Percentiles rank a stretch among this genome's conserved stretches.
Evolutionary conservation across 768 basidiomycete genomes (phyloP).

Genomic region (Leccinum pellstonianum): DNA sequence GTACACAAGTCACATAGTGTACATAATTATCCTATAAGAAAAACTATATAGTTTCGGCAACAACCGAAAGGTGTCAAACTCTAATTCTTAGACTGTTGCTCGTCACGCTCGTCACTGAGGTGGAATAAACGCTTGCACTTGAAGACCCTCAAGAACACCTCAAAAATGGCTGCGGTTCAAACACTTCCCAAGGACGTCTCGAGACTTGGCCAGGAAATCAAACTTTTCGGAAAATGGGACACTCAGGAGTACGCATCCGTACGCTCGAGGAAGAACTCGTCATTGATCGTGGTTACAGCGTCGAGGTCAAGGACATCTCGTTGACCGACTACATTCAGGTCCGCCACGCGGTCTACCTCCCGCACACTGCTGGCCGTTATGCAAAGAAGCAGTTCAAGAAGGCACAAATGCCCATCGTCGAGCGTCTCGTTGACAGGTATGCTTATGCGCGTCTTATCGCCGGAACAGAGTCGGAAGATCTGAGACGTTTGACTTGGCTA

Average conservation of each 20-base stretch:
- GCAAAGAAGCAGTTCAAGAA: constrained; percentile 99
- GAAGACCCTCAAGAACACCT: constrained; percentile 35
- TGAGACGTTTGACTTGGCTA: constrained; percentile 1
- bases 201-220: constrained; percentile 80
- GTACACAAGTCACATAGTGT: constrained; percentile 3
- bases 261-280: background rate
- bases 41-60: constrained; percentile 34
- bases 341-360: constrained; percentile 94
- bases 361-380: constrained; percentile 99
- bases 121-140: constrained; percentile 15
- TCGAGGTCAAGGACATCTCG: constrained; percentile 99
- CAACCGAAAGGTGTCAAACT: constrained; percentile 25
- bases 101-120: constrained; percentile 20
- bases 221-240: constrained; percentile 99
- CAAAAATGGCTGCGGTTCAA: constrained; percentile 62
- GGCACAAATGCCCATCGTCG: constrained; percentile 99
- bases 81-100: constrained; percentile 15
- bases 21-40: background rate
- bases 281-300: constrained; percentile 47
- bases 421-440: constrained; percentile 96
- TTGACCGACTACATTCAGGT: constrained; percentile 99
- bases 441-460: constrained; percentile 19
- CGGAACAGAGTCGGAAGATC: background rate
- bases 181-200: constrained; percentile 84
- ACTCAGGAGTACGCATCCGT: constrained; percentile 78